These are phyloP conservation scores for Aspergillus amoenus DNA, from an alignment of 2,329 filamentous ascomycete species.

Conservation along the genomic window DNA sequence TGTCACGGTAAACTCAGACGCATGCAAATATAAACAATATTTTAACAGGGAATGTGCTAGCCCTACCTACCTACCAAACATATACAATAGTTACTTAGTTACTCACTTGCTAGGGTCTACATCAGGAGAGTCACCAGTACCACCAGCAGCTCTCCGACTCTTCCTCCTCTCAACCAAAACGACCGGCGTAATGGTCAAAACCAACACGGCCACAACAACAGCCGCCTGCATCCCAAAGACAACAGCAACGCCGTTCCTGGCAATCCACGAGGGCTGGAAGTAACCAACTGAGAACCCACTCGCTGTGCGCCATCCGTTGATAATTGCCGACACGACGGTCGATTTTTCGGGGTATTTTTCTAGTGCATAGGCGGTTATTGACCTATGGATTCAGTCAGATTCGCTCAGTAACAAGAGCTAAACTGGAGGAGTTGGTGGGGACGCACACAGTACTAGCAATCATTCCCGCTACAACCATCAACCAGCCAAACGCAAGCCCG, in stretches of 20 bases:
- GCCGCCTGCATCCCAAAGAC: constrained; percentile 37
- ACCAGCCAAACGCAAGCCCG: constrained; percentile 39
- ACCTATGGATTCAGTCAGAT: background rate
- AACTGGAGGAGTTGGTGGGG: too few species aligned
- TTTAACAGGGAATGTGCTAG: too few species aligned
- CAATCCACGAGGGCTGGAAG: constrained; percentile 39
- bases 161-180: constrained; percentile 16
- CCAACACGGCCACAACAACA: constrained; percentile 25
- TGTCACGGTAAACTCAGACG: too few species aligned
- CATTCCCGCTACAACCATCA: constrained; percentile 38
- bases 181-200: constrained; percentile 30
- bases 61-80: too few species aligned
- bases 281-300: constrained; percentile 41
- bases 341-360: constrained; percentile 38
- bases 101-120: too few species aligned
- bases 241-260: constrained; percentile 28
- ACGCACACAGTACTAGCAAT: constrained; percentile 36
- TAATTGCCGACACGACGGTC: constrained; percentile 35
- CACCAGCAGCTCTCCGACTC: background rate
- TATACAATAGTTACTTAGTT: too few species aligned
- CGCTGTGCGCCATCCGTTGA: constrained; percentile 41
- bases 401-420: too few species aligned
- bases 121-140: too few species aligned
- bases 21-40: too few species aligned
- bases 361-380: constrained; percentile 28